phyloP scores from a whole-genome alignment of 2,329 filamentous ascomycete genomes.

The Sporothrix schenckii region DNA sequence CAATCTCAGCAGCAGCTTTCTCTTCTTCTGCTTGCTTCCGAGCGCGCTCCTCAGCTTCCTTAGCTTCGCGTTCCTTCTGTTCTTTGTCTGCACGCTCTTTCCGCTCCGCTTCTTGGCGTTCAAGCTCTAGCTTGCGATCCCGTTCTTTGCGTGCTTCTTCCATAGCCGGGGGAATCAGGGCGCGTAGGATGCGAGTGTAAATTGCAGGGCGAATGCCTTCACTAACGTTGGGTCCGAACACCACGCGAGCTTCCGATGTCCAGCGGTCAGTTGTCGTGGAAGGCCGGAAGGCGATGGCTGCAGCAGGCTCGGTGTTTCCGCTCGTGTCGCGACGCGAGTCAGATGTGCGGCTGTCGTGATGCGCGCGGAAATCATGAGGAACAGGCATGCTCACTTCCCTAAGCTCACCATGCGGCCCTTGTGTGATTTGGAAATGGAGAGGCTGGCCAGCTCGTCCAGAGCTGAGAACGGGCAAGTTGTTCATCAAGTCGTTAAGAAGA shows the following conservation, averaged over 20 bases:
- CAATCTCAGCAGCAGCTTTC: constrained; percentile 63
- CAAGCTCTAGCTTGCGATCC: constrained; percentile 58
- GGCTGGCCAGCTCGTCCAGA: constrained; percentile 52
- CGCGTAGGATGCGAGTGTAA: constrained; percentile 65
- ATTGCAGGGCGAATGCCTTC: constrained; percentile 72
- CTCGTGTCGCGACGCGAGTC: constrained; percentile 56
- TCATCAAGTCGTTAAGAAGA: constrained; percentile 57
- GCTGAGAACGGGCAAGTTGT: constrained; percentile 46
- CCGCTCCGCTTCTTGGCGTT: constrained; percentile 57
- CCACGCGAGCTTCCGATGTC: constrained; percentile 84
- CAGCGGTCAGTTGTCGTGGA: constrained; percentile 76
- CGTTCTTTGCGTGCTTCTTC: constrained; percentile 75
- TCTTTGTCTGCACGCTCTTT: constrained; percentile 65
- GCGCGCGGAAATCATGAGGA: constrained; percentile 30
- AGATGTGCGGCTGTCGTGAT: constrained; percentile 16
- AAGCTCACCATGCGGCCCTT: constrained; percentile 53
- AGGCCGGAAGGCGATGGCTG: constrained; percentile 74
- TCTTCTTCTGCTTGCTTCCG: constrained; percentile 69
- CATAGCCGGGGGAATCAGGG: constrained; percentile 81
- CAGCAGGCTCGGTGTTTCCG: constrained; percentile 63
- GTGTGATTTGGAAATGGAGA: constrained; percentile 63
- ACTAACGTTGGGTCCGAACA: constrained; percentile 70
- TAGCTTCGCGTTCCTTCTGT: constrained; percentile 68
- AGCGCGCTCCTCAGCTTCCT: constrained; percentile 70
- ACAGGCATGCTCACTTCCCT: constrained; percentile 55